A percentile compares a stretch with the other conserved stretches of the same genome.
phyloP scores from a whole-genome alignment of 2,329 filamentous ascomycete species.

The Teratosphaeria epicoccoides region DNA sequence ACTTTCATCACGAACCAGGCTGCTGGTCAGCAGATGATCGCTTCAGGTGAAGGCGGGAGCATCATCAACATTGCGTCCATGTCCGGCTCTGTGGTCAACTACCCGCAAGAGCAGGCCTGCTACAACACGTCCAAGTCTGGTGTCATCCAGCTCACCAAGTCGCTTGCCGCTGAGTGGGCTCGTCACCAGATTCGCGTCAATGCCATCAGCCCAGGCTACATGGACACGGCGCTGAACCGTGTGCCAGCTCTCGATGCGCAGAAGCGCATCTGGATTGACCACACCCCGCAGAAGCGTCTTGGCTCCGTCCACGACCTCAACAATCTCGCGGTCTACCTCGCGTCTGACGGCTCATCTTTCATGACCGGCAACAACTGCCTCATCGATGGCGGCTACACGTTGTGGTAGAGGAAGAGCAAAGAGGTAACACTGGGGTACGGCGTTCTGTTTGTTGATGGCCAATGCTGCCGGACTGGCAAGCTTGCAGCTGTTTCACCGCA shows the following conservation, averaged over 20 bases:
- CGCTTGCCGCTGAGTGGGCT: conserved; percentile 74
- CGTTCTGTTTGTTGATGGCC: not conserved
- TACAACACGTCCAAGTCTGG: conserved; percentile 80
- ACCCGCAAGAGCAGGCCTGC: conserved; percentile 64
- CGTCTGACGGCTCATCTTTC: conserved; percentile 60
- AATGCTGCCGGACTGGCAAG: not conserved
- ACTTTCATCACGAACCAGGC: conserved; percentile 65
- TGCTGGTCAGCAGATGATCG: conserved; percentile 51
- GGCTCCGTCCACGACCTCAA: conserved; percentile 67
- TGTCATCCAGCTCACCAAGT: conserved; percentile 68
- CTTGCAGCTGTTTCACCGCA: not conserved
- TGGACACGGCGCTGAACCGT: conserved; percentile 74
- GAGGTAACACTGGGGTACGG: not conserved
- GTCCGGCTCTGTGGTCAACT: conserved; percentile 35
- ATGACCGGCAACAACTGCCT: conserved; percentile 68
- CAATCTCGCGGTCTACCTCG: conserved; percentile 65
- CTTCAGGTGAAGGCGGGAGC: conserved; percentile 57
- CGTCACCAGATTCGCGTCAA: conserved; percentile 73
- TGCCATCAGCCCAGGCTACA: conserved; percentile 75
- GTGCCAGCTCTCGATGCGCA: conserved; percentile 67
- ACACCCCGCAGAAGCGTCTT: conserved; percentile 64
- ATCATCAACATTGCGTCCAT: conserved; percentile 67
- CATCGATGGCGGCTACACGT: conserved; percentile 61
- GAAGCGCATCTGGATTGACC: conserved; percentile 68
- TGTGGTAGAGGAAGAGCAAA: conserved; percentile 29